Conservation (phyloP, 306 rosid species). For the Castanopsis chinensis region DNA sequence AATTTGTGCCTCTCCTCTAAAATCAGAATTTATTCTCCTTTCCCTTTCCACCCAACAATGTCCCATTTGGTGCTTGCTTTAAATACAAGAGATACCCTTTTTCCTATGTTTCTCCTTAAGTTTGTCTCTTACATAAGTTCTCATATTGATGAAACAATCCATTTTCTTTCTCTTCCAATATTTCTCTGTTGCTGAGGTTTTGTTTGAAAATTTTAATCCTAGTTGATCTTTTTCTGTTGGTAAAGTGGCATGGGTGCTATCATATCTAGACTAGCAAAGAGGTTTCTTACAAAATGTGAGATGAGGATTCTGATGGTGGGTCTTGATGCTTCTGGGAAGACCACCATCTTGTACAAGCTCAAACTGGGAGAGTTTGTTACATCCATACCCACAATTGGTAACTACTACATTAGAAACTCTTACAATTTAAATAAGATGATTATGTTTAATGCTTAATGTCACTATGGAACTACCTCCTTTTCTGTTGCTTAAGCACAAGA, state of each 20-base stretch:
- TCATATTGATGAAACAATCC: background rate
- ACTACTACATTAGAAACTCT: background rate
- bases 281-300: slow-evolving; percentile 34
- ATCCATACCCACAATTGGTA: slow-evolving; percentile 47
- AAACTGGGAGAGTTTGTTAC: slow-evolving; percentile 34
- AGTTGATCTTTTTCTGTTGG: background rate
- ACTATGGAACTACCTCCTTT: background rate
- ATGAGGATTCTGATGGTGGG: slow-evolving; percentile 49
- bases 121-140: background rate
- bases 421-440: background rate
- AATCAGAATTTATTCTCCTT: slow-evolving; percentile 31
- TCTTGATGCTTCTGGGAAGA: slow-evolving; percentile 63
- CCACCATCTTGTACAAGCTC: slow-evolving; percentile 47
- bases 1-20: slow-evolving; percentile 9
- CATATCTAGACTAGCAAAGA: slow-evolving; percentile 29
- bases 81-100: slow-evolving; percentile 27
- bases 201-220: background rate
- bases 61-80: slow-evolving; percentile 23
- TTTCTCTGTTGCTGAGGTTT: background rate
- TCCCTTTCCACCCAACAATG: slow-evolving; percentile 17
- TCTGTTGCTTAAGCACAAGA: background rate
- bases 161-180: background rate
- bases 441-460: background rate
- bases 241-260: slow-evolving; percentile 34
- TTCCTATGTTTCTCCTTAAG: background rate